Conservation (phyloP, 106 monocot genomes). For the Dendrobium huoshanense region DNA sequence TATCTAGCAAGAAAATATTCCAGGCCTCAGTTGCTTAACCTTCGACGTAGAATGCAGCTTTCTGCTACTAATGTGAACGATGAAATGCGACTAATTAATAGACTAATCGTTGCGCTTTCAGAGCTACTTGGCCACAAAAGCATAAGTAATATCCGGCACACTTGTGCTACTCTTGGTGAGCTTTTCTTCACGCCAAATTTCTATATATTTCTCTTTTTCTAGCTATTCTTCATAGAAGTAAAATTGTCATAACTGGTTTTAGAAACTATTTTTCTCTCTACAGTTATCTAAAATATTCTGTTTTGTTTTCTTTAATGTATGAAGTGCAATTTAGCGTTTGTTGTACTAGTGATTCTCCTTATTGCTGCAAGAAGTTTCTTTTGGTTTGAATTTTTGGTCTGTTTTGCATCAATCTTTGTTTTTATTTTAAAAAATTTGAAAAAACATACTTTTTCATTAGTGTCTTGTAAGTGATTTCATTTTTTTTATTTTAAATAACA, state of each 20-base stretch:
- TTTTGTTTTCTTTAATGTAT: no score
- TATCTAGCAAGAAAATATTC: conserved; percentile 33
- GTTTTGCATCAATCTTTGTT: no score
- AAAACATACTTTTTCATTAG: no score
- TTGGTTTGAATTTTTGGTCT: no score
- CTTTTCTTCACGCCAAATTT: neutral
- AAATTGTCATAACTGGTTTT: neutral
- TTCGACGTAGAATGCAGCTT: conserved; percentile 22
- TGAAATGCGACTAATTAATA: conserved; percentile 40
- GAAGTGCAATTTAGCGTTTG: neutral
- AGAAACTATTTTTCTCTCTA: neutral
- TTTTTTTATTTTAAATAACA: no score
- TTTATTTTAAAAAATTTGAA: no score
- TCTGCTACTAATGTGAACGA: conserved; percentile 32
- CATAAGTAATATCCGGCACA: conserved; percentile 39
- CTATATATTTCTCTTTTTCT: neutral
- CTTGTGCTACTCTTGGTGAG: conserved; percentile 54
- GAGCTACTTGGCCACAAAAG: conserved; percentile 34
- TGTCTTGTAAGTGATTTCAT: no score
- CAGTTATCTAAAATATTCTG: no score
- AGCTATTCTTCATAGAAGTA: neutral
- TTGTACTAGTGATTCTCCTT: neutral
- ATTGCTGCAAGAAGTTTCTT: no score
- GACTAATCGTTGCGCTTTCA: conserved; percentile 46
- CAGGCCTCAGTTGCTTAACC: conserved; percentile 15